Conservation (phyloP, 2,329 filamentous ascomycete species). For the Diaporthe sp. region DNA sequence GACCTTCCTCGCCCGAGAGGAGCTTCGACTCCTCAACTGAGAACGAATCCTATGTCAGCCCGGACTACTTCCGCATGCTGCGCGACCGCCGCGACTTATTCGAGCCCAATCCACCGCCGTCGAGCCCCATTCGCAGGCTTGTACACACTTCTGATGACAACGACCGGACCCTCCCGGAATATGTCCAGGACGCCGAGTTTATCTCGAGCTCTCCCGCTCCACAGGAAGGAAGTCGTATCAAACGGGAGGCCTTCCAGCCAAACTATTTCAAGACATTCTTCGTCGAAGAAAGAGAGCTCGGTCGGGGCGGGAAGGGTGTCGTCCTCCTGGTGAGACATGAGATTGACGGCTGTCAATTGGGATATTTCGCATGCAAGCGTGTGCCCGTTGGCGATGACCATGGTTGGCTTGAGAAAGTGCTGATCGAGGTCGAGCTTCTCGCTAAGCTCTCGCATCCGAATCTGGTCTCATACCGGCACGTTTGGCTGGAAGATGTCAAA, state of each 20-base stretch:
- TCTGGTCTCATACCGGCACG: conserved; percentile 94
- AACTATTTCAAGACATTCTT: conserved; percentile 96
- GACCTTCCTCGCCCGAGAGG: conserved; percentile 62
- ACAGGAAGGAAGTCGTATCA: conserved; percentile 76
- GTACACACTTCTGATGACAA: conserved; percentile 58
- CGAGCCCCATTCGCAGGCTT: conserved; percentile 67
- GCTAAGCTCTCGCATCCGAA: conserved; percentile 95
- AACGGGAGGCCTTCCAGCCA: conserved; percentile 87
- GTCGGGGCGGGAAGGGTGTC: conserved; percentile 92
- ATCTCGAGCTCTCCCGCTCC: conserved; percentile 65
- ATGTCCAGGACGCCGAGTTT: conserved; percentile 59
- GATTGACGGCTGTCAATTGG: conserved; percentile 88
- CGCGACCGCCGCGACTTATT: conserved; percentile 64
- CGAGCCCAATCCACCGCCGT: conserved; percentile 58
- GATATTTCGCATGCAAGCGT: conserved; percentile 95
- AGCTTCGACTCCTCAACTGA: conserved; percentile 60
- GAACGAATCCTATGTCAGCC: conserved; percentile 82
- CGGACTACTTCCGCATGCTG: conserved; percentile 96
- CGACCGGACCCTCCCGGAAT: conserved; percentile 43
- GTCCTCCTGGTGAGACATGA: conserved; percentile 94
- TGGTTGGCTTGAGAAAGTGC: conserved; percentile 92
- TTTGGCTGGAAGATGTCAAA: conserved; percentile 93
- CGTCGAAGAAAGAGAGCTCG: conserved; percentile 86
- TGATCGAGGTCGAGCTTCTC: conserved; percentile 92
- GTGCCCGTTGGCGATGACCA: conserved; percentile 97